These are phyloP conservation scores for Mycena indigotica DNA, from an alignment of 768 basidiomycete species.

Conservation along the genomic window DNA sequence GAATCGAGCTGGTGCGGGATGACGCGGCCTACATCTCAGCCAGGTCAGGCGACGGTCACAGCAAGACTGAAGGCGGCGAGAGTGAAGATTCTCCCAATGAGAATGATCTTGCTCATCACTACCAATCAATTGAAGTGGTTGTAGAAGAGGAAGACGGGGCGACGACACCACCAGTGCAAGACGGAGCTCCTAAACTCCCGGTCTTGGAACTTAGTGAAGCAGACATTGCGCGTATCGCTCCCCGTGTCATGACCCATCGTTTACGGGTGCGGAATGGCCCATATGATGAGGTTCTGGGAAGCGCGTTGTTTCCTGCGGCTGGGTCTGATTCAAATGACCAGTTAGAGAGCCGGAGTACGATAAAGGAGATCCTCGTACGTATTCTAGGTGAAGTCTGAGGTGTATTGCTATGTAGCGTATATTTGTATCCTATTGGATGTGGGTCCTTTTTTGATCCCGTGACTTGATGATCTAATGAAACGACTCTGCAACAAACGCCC, in stretches of 20 bases:
- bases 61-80: background rate
- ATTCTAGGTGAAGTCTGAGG: slow-evolving; percentile 51
- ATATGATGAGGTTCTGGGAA: slow-evolving; percentile 67
- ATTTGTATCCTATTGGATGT: background rate
- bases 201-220: slow-evolving; percentile 69
- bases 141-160: slow-evolving; percentile 19
- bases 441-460: too few relatives aligned
- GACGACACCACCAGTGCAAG: slow-evolving; percentile 8
- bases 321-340: slow-evolving; percentile 21
- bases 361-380: slow-evolving; percentile 67
- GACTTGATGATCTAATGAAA: too few relatives aligned
- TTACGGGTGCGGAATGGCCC: slow-evolving; percentile 70
- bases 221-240: slow-evolving; percentile 74
- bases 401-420: too few relatives aligned
- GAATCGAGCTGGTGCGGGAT: slow-evolving; percentile 53
- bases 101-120: slow-evolving; percentile 15
- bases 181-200: slow-evolving; percentile 28
- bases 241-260: slow-evolving; percentile 74
- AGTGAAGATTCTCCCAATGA: slow-evolving; percentile 3
- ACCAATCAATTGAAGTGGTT: slow-evolving; percentile 21
- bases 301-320: slow-evolving; percentile 59
- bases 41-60: background rate
- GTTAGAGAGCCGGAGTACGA: slow-evolving; percentile 46
- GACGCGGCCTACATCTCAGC: slow-evolving; percentile 14
- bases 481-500: too few relatives aligned